Evolutionary conservation across 805 yeast genomes (phyloP), one percentile per base, ranked within the genome.

Genomic region (Candida boidinii): DNA sequence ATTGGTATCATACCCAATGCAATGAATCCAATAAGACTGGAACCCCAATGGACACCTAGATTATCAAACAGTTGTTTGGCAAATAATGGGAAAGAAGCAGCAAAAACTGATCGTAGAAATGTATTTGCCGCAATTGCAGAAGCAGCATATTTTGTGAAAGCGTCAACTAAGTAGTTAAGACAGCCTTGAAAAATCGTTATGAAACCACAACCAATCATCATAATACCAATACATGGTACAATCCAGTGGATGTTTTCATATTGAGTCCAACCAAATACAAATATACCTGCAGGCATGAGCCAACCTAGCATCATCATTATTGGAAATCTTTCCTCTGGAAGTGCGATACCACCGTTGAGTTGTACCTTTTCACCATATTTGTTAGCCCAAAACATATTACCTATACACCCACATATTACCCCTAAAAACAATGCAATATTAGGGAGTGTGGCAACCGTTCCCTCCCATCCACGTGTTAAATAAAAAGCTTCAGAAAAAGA

Each of bases 21-120:
- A 31, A 78, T 52, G 26, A 76, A 59, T 0, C 70, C 86, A 51
- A 76, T 73, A 44, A 79, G 49, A 0, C 82, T 70, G 47, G 73
- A 71, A 17, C 83, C 83, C 86, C 85, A 79, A 5, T 83, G 84
- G 43, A 76, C 76, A 15, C 79, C 78, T 28, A 80, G 51, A 16
- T 30, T 31, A 8, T 37, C 52, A 49, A 75, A 80, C 78, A 79
- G 70, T 7, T 66, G 56, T 7, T 62, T 53, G 3, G 80, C 82
- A 51, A 77, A 76, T 26, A 79, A 55, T 6, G 87, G 92, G 58
- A 81, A 78, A 9, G 70, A 62, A 34, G 77, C 80, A 1, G 88
- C 90, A 46, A 80, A 67, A 27, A 69, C 51, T 4, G 85, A 75
- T 45, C 92, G 62, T 45, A 76, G 69, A 39, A 79, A 68, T 0